Conservation (phyloP, 352 stramenopile species). For the Thraustotheca clavata region DNA sequence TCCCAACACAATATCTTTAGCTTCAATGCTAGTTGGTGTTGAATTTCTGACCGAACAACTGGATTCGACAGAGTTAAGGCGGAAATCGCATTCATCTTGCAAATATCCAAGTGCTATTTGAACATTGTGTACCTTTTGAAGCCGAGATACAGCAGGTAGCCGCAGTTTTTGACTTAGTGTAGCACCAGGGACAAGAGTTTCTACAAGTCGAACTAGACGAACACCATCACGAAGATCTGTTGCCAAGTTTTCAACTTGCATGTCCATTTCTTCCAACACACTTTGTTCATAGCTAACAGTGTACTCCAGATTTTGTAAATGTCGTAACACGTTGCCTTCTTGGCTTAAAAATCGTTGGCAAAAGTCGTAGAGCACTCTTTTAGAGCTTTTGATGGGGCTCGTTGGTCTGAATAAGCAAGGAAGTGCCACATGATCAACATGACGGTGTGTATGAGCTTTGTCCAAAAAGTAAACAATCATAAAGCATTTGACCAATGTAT, state of each 20-base stretch:
- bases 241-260: constrained; percentile 87
- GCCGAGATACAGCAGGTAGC: constrained; percentile 89
- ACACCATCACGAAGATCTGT: constrained; percentile 95
- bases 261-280: constrained; percentile 92
- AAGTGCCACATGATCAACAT: constrained; percentile 73
- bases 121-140: constrained; percentile 97
- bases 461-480: constrained; percentile 93
- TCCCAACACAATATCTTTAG: constrained; percentile 94
- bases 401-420: constrained; percentile 81
- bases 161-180: constrained; percentile 44
- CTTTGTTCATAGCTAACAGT: constrained; percentile 86
- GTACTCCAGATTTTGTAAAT: constrained; percentile 86
- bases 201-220: constrained; percentile 87
- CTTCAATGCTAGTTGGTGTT: constrained; percentile 34
- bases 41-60: neutral
- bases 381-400: constrained; percentile 84
- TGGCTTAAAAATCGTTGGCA: constrained; percentile 88
- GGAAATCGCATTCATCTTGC: constrained; percentile 53
- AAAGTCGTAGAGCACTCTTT: constrained; percentile 87
- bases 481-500: constrained; percentile 87
- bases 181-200: constrained; percentile 60
- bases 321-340: constrained; percentile 93
- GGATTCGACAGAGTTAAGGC: constrained; percentile 13
- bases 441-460: constrained; percentile 53
- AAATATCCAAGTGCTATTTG: constrained; percentile 84